A percentile compares a stretch with the other conserved stretches of the same genome.
These are phyloP conservation scores for Aegle marmelos DNA, from an alignment of 345 rosid genomes.

Conservation along the genomic window DNA sequence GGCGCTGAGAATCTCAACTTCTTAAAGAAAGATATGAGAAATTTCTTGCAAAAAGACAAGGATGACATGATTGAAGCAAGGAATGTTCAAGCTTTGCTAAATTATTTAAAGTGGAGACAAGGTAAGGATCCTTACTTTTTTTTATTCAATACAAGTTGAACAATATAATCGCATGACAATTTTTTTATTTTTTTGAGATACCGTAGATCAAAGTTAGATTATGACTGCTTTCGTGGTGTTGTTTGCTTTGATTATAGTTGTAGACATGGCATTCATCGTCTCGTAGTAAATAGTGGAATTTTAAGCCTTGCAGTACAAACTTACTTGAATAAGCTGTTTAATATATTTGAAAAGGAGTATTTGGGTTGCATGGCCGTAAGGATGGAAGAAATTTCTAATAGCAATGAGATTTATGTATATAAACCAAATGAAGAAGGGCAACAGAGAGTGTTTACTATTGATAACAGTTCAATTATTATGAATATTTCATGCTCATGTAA, in stretches of 20 bases:
- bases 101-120: neutral
- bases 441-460: too few relatives aligned
- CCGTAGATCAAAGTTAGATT: neutral
- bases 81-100: neutral
- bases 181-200: neutral
- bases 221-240: neutral
- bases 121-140: neutral
- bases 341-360: too few relatives aligned
- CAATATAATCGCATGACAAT: neutral
- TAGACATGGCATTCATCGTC: too few relatives aligned
- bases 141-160: neutral
- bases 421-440: too few relatives aligned
- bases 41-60: neutral
- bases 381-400: too few relatives aligned
- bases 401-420: too few relatives aligned
- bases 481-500: too few relatives aligned
- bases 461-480: too few relatives aligned
- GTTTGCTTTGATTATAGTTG: neutral
- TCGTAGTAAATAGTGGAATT: too few relatives aligned
- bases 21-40: neutral
- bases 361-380: accelerated
- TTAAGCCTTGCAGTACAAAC: too few relatives aligned
- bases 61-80: neutral
- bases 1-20: neutral
- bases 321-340: too few relatives aligned